Percentiles rank a stretch among this genome's conserved stretches.
Evolutionary conservation across 176 grass and related monocot species (phyloP).

Genomic region (Musa itinerans): DNA sequence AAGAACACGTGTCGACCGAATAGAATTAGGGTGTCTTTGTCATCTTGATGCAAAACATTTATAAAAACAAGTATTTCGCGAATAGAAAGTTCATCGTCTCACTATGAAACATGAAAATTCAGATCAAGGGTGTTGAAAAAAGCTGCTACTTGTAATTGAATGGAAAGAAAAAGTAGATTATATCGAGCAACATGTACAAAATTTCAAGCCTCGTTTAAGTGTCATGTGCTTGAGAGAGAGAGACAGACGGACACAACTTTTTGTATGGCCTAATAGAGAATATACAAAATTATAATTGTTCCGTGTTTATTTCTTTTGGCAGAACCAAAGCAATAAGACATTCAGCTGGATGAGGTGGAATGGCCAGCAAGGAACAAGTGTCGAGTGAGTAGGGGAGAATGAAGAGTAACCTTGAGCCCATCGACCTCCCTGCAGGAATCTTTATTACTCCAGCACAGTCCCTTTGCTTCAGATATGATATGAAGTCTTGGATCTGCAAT

Average conservation of each 20-base stretch:
- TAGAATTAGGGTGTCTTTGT: too few species aligned
- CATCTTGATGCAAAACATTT: too few species aligned
- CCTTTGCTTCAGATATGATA: conserved; percentile 78
- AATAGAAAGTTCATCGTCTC: too few species aligned
- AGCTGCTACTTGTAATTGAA: neutral
- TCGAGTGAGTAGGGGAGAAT: conserved; percentile 64
- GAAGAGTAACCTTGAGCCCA: conserved; percentile 83
- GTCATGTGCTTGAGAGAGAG: neutral
- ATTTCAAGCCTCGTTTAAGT: too few species aligned
- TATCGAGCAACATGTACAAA: neutral
- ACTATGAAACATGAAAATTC: too few species aligned
- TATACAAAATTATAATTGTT: conserved; percentile 12
- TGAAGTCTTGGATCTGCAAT: conserved; percentile 85
- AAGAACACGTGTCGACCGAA: too few species aligned
- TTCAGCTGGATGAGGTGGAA: conserved; percentile 46
- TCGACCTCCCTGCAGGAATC: conserved; percentile 51
- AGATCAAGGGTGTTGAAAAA: too few species aligned
- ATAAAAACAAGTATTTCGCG: too few species aligned
- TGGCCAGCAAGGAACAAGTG: conserved; percentile 39
- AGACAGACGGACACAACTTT: neutral
- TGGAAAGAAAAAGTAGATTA: neutral
- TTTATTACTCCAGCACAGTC: conserved; percentile 90
- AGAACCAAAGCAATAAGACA: conserved; percentile 61
- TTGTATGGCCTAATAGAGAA: neutral
- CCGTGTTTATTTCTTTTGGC: conserved; percentile 59